These are phyloP conservation scores for Nadsonia commutata DNA, from an alignment of 1,139 yeast genomes.

Conservation along the genomic window DNA sequence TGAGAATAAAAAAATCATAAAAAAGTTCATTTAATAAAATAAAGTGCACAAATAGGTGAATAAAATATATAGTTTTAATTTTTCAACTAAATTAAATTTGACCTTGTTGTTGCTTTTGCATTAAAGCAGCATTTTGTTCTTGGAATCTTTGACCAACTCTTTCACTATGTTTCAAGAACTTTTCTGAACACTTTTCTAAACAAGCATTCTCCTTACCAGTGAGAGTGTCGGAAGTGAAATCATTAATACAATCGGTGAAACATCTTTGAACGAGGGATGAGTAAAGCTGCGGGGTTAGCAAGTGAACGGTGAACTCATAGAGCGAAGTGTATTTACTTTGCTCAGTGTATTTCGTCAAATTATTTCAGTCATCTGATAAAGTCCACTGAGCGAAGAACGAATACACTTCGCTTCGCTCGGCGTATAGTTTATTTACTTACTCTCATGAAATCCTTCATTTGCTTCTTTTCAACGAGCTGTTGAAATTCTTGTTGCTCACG, in stretches of 20 bases:
- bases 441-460: slow-evolving; percentile 98
- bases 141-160: slow-evolving; percentile 98
- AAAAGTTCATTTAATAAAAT: too few relatives aligned
- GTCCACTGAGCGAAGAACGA: too few relatives aligned
- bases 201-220: slow-evolving; percentile 76
- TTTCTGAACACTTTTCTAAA: slow-evolving; percentile 85
- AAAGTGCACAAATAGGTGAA: too few relatives aligned
- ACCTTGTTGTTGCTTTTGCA: slow-evolving; percentile 6
- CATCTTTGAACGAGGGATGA: slow-evolving; percentile 93
- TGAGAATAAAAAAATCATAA: not conserved
- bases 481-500: slow-evolving; percentile 96
- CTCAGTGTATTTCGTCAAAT: slow-evolving; percentile 2
- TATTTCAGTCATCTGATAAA: slow-evolving; percentile 3
- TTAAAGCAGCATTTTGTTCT: slow-evolving; percentile 49
- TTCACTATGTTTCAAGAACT: slow-evolving; percentile 95
- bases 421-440: too few relatives aligned
- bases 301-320: not conserved
- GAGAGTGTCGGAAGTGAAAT: slow-evolving; percentile 82
- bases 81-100: not conserved
- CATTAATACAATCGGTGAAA: slow-evolving; percentile 94
- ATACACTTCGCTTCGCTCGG: too few relatives aligned
- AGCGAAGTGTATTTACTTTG: slow-evolving; percentile 5
- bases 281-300: slow-evolving; percentile 33
- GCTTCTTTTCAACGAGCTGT: slow-evolving; percentile 90
- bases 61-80: too few relatives aligned